Evolutionary conservation across 768 basidiomycete genomes (phyloP).

Genomic region (Russula olivacea): DNA sequence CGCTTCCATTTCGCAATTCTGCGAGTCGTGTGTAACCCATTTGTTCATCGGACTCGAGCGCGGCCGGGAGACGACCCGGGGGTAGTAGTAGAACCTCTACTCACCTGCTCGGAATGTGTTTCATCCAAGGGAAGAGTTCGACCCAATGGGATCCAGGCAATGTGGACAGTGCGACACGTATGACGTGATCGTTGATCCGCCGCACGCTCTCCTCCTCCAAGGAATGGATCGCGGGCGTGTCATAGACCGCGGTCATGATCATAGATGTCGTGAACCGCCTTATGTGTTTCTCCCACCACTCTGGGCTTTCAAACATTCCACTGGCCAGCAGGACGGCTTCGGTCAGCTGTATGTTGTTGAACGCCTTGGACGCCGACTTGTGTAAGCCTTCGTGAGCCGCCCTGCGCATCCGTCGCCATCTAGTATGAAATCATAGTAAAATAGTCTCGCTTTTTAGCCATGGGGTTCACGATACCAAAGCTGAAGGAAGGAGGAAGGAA

Average conservation of each 20-base stretch:
- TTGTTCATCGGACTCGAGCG: too few species aligned
- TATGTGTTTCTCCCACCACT: conserved; percentile 20
- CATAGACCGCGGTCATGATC: conserved; percentile 24
- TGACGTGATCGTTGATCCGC: conserved; percentile 21
- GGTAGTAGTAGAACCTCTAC: neutral
- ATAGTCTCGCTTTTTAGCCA: neutral
- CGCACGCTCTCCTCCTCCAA: conserved; percentile 14
- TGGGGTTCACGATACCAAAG: neutral
- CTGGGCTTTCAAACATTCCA: conserved; percentile 15
- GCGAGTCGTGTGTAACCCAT: neutral
- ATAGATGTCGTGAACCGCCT: conserved; percentile 24
- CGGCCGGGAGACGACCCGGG: neutral
- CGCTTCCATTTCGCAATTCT: conserved; percentile 24
- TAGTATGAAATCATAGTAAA: neutral
- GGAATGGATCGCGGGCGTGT: conserved; percentile 15
- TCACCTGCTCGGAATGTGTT: conserved; percentile 20
- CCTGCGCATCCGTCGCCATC: conserved; percentile 20
- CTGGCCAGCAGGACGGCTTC: conserved; percentile 17
- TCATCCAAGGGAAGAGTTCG: conserved; percentile 24
- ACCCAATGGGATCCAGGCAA: conserved; percentile 21
- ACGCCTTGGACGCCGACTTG: conserved; percentile 16
- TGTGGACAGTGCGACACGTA: conserved; percentile 13
- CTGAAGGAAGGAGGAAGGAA: neutral
- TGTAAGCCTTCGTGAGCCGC: conserved; percentile 23
- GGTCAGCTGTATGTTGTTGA: conserved; percentile 17